A percentile compares a stretch with the other conserved stretches of the same genome.
Evolutionary conservation across 345 rosid species (phyloP).

Genomic region (Salix brachista): DNA sequence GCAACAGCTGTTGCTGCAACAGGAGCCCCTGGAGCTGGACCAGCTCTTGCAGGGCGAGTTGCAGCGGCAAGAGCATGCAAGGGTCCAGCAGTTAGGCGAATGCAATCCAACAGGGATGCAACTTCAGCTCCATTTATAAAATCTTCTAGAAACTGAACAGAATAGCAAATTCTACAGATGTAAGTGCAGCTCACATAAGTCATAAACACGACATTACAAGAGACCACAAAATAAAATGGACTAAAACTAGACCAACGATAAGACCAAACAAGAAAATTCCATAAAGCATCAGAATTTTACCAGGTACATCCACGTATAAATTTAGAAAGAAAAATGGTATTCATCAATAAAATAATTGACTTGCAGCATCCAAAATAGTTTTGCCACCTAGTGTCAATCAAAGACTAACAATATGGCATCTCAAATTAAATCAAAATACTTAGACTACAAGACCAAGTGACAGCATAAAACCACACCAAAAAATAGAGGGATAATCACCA

Average conservation of each 20-base stretch:
- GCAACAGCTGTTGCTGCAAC: conserved; percentile 46
- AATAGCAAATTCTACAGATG: neutral
- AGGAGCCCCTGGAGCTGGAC: conserved; percentile 61
- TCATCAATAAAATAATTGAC: neutral
- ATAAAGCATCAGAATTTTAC: neutral
- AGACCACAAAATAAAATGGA: neutral
- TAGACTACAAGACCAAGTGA: neutral
- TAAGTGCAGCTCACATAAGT: conserved; percentile 9
- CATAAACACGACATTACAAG: neutral
- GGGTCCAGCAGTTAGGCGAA: conserved; percentile 95
- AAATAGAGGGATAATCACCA: too few relatives aligned
- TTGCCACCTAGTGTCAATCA: neutral
- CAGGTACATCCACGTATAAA: neutral
- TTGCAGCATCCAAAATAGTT: neutral
- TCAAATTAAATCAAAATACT: neutral
- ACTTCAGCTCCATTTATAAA: conserved; percentile 96
- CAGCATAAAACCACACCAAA: neutral
- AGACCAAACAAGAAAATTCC: neutral
- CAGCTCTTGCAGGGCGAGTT: conserved; percentile 95
- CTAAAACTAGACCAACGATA: neutral
- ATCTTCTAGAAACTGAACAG: conserved; percentile 75
- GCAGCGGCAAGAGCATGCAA: conserved; percentile 95
- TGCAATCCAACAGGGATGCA: conserved; percentile 93
- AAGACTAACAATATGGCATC: neutral
- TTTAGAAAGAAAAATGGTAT: neutral